Evolutionary conservation across 371 early-diverging fungal genomes (phyloP), one percentile per base, ranked within the genome.

Genomic region (Spiromyces aspiralis): DNA sequence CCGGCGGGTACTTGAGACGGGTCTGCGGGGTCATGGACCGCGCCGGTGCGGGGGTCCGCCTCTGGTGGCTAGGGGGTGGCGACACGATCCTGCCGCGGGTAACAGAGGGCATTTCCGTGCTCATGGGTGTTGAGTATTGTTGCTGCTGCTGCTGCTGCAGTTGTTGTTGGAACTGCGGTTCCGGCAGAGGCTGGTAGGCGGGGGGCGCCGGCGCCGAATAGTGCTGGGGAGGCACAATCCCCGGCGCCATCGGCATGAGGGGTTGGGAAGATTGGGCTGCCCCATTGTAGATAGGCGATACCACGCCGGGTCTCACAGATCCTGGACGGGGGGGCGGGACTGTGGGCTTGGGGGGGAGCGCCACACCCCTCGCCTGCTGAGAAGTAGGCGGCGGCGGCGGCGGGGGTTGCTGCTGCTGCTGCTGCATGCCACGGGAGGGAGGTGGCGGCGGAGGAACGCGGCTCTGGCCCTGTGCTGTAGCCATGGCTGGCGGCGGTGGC

Each of bases 231-330:
- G 50, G 51, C 43, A 22, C 52, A 52, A 41, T 65, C 60, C 16
- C 67, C 62, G 25, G 71, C 67, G 12, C 66, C 58, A 2, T 63
- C 62, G 50, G 71, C 65, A 6, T 56, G 51, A 1, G 62, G 48
- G 25, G 61, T n/a, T 50, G 41, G 6, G 26, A 23, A 20, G 41
- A 26, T 16, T 35, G 24, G 12, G 57, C 61, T 6, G 51, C 44
- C 53, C 55, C 25, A 43, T 54, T 16, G 48, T 57, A 20, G 21
- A 20, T 3, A 48, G 35, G 35, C n/a, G n/a, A n/a, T n/a, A n/a
- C n/a, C n/a, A n/a, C n/a, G n/a, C n/a, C n/a, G 16, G 35, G 35
- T 35, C 35, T 16, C 6, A 4, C 16, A 10, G 35, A 10, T 4
- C 6, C 6, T 35, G 35, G 35, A 4, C 35, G 6, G 2, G 46